phyloP scores from a whole-genome alignment of 176 grass and related monocot genomes.

The Bromus sterilis region DNA sequence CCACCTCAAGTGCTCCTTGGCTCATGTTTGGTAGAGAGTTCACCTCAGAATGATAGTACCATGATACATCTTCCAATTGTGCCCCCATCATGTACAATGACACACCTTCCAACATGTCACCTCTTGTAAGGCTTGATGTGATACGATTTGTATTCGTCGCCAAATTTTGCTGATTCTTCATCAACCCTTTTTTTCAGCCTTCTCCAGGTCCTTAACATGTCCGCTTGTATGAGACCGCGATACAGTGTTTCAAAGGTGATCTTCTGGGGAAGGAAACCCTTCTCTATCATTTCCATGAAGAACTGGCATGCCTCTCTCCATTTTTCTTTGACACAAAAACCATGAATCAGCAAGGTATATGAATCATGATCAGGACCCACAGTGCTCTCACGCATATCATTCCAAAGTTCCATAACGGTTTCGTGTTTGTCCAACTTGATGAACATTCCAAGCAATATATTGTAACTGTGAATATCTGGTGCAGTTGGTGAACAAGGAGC shows the following conservation, averaged over 20 bases:
- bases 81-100: not conserved
- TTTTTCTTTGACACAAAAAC: slow-evolving; percentile 58
- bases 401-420: slow-evolving; percentile 63
- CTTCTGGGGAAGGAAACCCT: slow-evolving; percentile 87
- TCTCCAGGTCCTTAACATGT: slow-evolving; percentile 93
- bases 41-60: not conserved
- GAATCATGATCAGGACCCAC: slow-evolving; percentile 89
- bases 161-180: slow-evolving; percentile 83
- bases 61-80: not conserved
- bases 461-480: slow-evolving; percentile 78
- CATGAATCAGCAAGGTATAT: slow-evolving; percentile 84
- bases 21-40: not conserved
- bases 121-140: slow-evolving; percentile 89
- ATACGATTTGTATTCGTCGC: slow-evolving; percentile 67
- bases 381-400: slow-evolving; percentile 56
- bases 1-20: not conserved
- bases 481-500: slow-evolving; percentile 28
- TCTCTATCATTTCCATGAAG: slow-evolving; percentile 99
- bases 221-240: slow-evolving; percentile 77
- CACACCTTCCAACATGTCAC: slow-evolving; percentile 20
- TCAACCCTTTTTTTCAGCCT: slow-evolving; percentile 85
- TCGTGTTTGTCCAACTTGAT: slow-evolving; percentile 49
- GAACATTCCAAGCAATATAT: slow-evolving; percentile 91
- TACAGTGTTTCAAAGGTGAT: slow-evolving; percentile 84
- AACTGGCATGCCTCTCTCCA: slow-evolving; percentile 92